Conservation (phyloP, 345 rosid species). For the Eutrema heterophyllum region DNA sequence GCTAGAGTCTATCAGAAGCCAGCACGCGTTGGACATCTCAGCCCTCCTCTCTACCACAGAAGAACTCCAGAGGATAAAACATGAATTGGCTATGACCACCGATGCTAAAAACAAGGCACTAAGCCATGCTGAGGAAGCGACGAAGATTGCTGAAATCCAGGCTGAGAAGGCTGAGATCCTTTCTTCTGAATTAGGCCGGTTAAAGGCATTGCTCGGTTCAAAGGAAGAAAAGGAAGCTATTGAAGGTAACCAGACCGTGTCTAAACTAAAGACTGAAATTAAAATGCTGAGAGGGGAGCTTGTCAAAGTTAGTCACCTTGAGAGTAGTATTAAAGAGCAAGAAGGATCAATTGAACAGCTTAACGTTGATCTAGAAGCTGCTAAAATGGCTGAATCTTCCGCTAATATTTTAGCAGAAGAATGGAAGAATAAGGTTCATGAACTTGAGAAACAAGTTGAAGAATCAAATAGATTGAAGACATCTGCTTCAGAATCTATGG, state of each 20-base stretch:
- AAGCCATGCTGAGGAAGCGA: constrained; percentile 84
- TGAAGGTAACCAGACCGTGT: constrained; percentile 44
- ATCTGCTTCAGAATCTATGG: constrained; percentile 78
- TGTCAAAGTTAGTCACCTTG: constrained; percentile 38
- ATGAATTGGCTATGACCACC: constrained; percentile 62
- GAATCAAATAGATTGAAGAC: constrained; percentile 61
- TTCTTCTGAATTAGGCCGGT: constrained; percentile 51
- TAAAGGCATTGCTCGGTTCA: constrained; percentile 64
- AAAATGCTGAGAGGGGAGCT: constrained; percentile 45
- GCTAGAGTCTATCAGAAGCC: constrained; percentile 68
- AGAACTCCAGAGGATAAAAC: constrained; percentile 65
- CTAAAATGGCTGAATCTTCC: constrained; percentile 77
- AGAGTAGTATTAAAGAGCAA: constrained; percentile 49
- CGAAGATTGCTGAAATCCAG: constrained; percentile 85
- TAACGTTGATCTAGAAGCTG: constrained; percentile 78
- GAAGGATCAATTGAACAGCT: constrained; percentile 68
- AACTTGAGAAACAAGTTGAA: constrained; percentile 51
- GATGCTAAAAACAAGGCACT: constrained; percentile 87
- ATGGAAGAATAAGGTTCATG: constrained; percentile 56
- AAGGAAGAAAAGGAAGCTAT: constrained; percentile 50
- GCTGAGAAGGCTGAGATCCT: constrained; percentile 77
- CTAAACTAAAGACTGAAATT: constrained; percentile 48
- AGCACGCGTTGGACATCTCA: constrained; percentile 79
- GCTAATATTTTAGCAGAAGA: constrained; percentile 62
- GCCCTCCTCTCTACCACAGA: constrained; percentile 68